Percentiles rank a stretch among this genome's conserved stretches.
These are phyloP conservation scores for Lentinula guzmanii DNA, from an alignment of 768 basidiomycete genomes.

Conservation along the genomic window DNA sequence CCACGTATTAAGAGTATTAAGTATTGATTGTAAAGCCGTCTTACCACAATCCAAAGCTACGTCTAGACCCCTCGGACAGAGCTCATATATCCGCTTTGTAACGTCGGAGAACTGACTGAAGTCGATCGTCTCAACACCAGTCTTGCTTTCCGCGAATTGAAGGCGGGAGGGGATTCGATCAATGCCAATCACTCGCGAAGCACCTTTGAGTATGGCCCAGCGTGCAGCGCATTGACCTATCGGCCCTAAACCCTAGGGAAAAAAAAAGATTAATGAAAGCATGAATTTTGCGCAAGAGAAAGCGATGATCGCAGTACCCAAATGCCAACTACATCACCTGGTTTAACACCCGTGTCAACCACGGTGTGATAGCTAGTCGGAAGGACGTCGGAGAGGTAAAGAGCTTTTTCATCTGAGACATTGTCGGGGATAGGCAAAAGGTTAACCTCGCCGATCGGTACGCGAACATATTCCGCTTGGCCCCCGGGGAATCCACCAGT, in stretches of 20 bases:
- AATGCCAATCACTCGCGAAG: conserved; percentile 64
- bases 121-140: conserved; percentile 51
- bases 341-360: conserved; percentile 64
- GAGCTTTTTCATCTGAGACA: conserved; percentile 54
- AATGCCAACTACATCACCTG: conserved; percentile 65
- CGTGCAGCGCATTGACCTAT: conserved; percentile 50
- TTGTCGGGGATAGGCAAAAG: conserved; percentile 62
- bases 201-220: conserved; percentile 65
- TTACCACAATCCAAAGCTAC: conserved; percentile 50
- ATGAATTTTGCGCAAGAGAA: not conserved
- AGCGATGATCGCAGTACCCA: conserved; percentile 37
- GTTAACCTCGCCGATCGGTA: conserved; percentile 69
- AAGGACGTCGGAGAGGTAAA: conserved; percentile 57
- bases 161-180: conserved; percentile 49
- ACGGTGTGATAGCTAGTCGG: conserved; percentile 73
- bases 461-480: conserved; percentile 70
- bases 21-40: not conserved
- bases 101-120: conserved; percentile 47
- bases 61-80: conserved; percentile 61
- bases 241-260: not conserved
- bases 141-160: conserved; percentile 37
- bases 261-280: not conserved
- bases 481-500: conserved; percentile 70
- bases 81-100: conserved; percentile 48
- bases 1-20: not conserved